Evolutionary conservation across 805 yeast species (phyloP).

Genomic region (Helenozyma baotianmanensis): DNA sequence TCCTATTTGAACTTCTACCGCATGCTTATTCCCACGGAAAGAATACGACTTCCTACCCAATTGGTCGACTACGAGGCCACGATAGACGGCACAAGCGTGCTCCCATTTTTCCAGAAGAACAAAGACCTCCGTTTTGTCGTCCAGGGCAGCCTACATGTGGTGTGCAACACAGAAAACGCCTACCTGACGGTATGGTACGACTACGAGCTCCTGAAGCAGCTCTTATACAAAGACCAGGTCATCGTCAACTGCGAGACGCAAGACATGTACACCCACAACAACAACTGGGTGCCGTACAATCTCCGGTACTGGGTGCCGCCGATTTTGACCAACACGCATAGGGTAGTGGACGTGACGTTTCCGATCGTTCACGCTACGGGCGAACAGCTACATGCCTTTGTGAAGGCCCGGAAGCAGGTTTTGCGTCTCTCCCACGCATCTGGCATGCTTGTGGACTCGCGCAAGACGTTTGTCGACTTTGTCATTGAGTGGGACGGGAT

Average conservation of each 20-base stretch:
- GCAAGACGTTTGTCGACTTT: conserved; percentile 19
- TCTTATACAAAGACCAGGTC: conserved; percentile 9
- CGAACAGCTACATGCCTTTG: conserved; percentile 4
- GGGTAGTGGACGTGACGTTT: conserved; percentile 12
- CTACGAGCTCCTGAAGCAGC: conserved; percentile 4
- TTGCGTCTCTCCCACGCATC: conserved; percentile 6
- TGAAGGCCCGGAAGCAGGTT: conserved; percentile 1
- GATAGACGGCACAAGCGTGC: conserved; percentile 1
- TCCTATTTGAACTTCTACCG: conserved; percentile 33
- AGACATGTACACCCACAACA: conserved; percentile 24
- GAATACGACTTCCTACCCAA: conserved; percentile 10
- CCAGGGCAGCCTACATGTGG: conserved; percentile 19
- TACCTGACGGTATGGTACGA: conserved; percentile 13
- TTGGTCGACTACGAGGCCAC: neutral
- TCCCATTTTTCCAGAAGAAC: conserved; percentile 10
- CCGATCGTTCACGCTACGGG: conserved; percentile 10
- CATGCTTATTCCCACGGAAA: conserved; percentile 27
- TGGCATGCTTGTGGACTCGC: conserved; percentile 9
- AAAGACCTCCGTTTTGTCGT: conserved; percentile 9
- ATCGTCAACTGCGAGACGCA: conserved; percentile 29
- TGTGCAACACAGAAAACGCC: conserved; percentile 20
- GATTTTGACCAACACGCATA: conserved; percentile 17
- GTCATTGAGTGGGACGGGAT: conserved; percentile 36
- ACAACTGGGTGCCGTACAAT: conserved; percentile 32
- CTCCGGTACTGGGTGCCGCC: conserved; percentile 37